phyloP scores from a whole-genome alignment of 352 stramenopile genomes.

The Globisporangium okanoganense region DNA sequence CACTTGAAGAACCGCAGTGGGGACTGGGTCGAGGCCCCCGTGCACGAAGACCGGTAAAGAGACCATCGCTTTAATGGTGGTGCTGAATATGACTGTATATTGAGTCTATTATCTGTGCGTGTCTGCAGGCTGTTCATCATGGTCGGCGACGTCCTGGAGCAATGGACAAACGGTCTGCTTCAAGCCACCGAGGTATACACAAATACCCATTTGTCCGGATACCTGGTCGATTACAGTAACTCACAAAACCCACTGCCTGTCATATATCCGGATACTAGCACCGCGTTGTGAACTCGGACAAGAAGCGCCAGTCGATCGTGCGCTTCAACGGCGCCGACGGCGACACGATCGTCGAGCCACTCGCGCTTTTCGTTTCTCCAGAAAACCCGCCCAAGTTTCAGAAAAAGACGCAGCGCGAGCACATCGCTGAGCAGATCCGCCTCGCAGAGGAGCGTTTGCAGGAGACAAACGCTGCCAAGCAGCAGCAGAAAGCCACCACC shows the following conservation, averaged over 20 bases:
- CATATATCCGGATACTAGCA: constrained; percentile 44
- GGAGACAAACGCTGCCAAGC: constrained; percentile 48
- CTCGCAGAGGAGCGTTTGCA: constrained; percentile 54
- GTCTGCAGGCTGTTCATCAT: constrained; percentile 58
- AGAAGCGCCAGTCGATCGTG: constrained; percentile 80
- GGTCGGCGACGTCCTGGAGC: constrained; percentile 78
- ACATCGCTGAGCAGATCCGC: constrained; percentile 47
- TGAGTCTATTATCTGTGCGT: neutral
- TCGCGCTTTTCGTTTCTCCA: constrained; percentile 51
- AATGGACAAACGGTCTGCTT: constrained; percentile 76
- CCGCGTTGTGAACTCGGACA: constrained; percentile 68
- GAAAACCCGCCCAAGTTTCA: constrained; percentile 51
- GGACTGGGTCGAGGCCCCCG: constrained; percentile 66
- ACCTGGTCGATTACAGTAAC: neutral
- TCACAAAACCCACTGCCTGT: neutral
- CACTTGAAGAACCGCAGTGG: constrained; percentile 60
- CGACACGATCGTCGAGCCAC: constrained; percentile 62
- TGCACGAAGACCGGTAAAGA: constrained; percentile 65
- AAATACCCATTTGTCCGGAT: neutral
- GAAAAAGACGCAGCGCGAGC: constrained; percentile 63
- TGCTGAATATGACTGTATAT: neutral
- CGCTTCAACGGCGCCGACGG: constrained; percentile 78
- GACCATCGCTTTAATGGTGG: neutral
- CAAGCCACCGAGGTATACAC: constrained; percentile 58
- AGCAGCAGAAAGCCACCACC: neutral